Conservation (phyloP, 225 moss, liverwort and hornwort species). For the Asterella californica region DNA sequence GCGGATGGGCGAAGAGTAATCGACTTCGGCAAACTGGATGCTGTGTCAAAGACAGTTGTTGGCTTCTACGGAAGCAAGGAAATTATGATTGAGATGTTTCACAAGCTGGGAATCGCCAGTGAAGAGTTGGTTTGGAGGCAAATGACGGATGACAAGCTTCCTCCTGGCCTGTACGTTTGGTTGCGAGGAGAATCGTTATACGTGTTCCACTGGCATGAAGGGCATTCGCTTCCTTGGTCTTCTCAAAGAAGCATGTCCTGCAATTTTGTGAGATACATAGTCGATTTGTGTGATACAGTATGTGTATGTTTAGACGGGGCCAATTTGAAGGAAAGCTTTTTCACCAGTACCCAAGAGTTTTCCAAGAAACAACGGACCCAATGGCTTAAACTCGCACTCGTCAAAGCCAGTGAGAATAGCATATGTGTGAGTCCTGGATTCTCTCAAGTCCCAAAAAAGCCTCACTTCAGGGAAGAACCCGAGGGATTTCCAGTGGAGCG, state of each 20-base stretch:
- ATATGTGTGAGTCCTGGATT: conserved; percentile 22
- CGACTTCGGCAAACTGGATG: conserved; percentile 33
- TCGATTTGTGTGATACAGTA: conserved; percentile 48
- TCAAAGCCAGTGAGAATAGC: conserved; percentile 44
- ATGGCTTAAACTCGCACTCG: conserved; percentile 40
- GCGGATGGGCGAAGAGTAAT: conserved; percentile 13
- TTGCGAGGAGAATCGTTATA: too few relatives aligned
- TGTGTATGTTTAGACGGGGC: conserved; percentile 42
- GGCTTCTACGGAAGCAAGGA: too few relatives aligned
- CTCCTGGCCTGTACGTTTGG: too few relatives aligned
- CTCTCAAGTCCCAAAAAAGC: conserved; percentile 11
- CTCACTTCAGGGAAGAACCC: conserved; percentile 25
- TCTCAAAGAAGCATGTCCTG: conserved; percentile 8
- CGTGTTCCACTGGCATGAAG: conserved; percentile 29
- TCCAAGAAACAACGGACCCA: conserved; percentile 34
- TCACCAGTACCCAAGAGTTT: conserved; percentile 12
- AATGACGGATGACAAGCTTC: conserved; percentile 22
- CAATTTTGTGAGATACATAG: conserved; percentile 56
- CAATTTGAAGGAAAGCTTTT: conserved; percentile 24
- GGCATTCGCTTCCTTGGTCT: conserved; percentile 49
- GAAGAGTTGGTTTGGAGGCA: too few relatives aligned
- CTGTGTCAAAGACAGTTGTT: too few relatives aligned
- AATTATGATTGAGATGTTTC: too few relatives aligned
- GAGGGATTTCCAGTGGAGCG: conserved; percentile 1
- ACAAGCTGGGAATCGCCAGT: too few relatives aligned